A percentile compares a stretch with the other conserved stretches of the same genome.
These are phyloP conservation scores for Phytophthora citricola DNA, from an alignment of 352 stramenopile genomes.

Conservation along the genomic window DNA sequence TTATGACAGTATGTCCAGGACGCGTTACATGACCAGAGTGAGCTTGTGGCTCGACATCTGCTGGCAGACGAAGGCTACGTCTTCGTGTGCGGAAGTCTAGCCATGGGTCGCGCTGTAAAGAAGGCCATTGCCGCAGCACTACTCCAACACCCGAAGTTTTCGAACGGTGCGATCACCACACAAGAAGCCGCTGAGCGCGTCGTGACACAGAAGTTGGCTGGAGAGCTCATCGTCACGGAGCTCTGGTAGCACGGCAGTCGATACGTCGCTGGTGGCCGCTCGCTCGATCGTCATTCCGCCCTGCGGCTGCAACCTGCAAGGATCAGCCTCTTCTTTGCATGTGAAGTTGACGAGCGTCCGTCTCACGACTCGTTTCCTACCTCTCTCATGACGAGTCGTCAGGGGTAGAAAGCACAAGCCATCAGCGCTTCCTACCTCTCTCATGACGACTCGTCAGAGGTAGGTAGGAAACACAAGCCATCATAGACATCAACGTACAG, in stretches of 20 bases:
- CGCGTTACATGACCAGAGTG: slow-evolving; percentile 57
- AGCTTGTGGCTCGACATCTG: slow-evolving; percentile 64
- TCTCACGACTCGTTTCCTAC: slow-evolving; percentile 18
- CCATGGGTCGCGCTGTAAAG: slow-evolving; percentile 83
- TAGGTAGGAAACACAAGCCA: slow-evolving; percentile 2
- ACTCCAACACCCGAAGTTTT: slow-evolving; percentile 47
- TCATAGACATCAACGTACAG: slow-evolving; percentile 1
- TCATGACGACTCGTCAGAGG: not conserved
- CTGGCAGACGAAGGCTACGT: slow-evolving; percentile 65
- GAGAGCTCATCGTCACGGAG: slow-evolving; percentile 67
- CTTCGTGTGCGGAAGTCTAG: slow-evolving; percentile 81
- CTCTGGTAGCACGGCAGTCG: slow-evolving; percentile 56
- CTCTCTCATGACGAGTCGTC: not conserved
- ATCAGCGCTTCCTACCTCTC: not conserved
- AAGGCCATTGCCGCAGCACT: slow-evolving; percentile 60
- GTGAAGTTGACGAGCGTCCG: slow-evolving; percentile 21
- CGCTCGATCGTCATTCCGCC: slow-evolving; percentile 21
- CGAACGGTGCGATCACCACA: slow-evolving; percentile 22
- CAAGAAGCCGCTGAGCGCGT: slow-evolving; percentile 53
- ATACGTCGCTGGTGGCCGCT: not conserved
- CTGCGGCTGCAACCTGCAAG: slow-evolving; percentile 3
- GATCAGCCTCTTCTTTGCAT: slow-evolving; percentile 24
- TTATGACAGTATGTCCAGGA: slow-evolving; percentile 77
- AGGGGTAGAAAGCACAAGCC: slow-evolving; percentile 4
- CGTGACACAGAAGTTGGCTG: slow-evolving; percentile 52